Evolutionary conservation across 169 alveolate species (phyloP), one percentile per base, ranked within the genome.

Genomic region (Cryptosporidium sp.): DNA sequence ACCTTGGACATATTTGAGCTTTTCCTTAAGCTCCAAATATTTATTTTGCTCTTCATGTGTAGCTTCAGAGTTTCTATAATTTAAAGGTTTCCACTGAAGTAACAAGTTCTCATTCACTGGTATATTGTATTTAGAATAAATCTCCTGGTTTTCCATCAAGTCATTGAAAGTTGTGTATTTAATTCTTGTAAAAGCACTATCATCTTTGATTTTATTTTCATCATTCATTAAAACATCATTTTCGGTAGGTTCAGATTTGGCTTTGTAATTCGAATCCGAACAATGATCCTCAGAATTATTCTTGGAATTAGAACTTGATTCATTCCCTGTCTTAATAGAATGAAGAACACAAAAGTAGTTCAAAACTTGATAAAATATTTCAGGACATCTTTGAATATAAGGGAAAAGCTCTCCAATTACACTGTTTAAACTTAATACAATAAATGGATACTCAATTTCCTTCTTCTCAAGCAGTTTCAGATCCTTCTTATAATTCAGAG

Each of bases 391-490:
- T 23, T 80, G 89, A 37, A 80, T 80, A n/a, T 23, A 80, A 7
- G 89, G 80, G 52, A 80, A 80, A 23, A 80, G 89, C 0, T 80
- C 89, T 2, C 80, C 89, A 37, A 80, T 80, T 6, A 80, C 75
- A n/a, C 89, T 80, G 44, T 80, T 80, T 44, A 80, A 14, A 45
- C 89, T 80, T 23, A 80, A 23, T 62, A 80, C 67, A 8, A 80
- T 80, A 48, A 80, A 80, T 31, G 89, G 89, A 42, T 80, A 42
- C n/a, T 42, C 53, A 44, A 80, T 60, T 29, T 53, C 89, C 51
- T 62, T 62, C 35, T 80, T 51, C 5, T 44, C 39, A n/a, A 80
- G 35, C 0, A 45, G 1, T 3, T 61, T 53, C 26, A 62, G 3
- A 37, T 58, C 80, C 29, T 35, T 53, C n/a, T n/a, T 80, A 29